phyloP scores from a whole-genome alignment of 495 filamentous ascomycete genomes.

The Letharia columbiana region DNA sequence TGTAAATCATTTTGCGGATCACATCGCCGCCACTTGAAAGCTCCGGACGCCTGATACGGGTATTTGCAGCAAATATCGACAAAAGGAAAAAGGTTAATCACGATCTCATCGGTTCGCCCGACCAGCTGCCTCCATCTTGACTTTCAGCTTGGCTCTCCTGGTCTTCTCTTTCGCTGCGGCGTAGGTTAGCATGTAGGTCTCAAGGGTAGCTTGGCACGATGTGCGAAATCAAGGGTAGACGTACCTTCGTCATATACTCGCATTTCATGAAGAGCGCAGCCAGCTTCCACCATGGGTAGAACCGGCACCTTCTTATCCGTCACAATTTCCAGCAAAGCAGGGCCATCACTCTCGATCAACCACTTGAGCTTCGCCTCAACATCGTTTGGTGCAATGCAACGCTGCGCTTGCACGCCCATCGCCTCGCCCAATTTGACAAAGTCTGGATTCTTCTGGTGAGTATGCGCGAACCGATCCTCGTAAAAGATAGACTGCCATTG shows the following conservation, averaged over 20 bases:
- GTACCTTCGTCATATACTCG: constrained; percentile 78
- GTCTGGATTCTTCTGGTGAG: constrained; percentile 55
- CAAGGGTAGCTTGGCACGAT: neutral
- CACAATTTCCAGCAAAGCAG: constrained; percentile 51
- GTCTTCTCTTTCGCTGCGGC: constrained; percentile 20
- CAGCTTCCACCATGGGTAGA: constrained; percentile 89
- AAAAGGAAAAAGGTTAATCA: neutral
- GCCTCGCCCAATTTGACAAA: constrained; percentile 78
- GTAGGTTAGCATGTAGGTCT: constrained; percentile 3
- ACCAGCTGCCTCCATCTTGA: neutral
- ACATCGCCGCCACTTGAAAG: neutral
- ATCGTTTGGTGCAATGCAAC: constrained; percentile 58
- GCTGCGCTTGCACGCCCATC: constrained; percentile 67
- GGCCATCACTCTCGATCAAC: constrained; percentile 75
- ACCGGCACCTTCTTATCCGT: constrained; percentile 58
- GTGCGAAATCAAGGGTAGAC: neutral
- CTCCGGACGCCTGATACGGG: neutral
- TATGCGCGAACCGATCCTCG: constrained; percentile 84
- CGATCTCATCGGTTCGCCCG: neutral
- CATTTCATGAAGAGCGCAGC: constrained; percentile 85
- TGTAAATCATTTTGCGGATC: neutral
- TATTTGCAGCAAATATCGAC: neutral
- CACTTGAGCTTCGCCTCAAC: constrained; percentile 73
- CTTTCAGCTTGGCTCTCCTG: constrained; percentile 20
- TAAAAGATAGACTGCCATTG: constrained; percentile 95